A percentile compares a stretch with the other conserved stretches of the same genome.
These are phyloP conservation scores for Pythium volutum DNA, from an alignment of 352 stramenopile species.

Conservation along the genomic window DNA sequence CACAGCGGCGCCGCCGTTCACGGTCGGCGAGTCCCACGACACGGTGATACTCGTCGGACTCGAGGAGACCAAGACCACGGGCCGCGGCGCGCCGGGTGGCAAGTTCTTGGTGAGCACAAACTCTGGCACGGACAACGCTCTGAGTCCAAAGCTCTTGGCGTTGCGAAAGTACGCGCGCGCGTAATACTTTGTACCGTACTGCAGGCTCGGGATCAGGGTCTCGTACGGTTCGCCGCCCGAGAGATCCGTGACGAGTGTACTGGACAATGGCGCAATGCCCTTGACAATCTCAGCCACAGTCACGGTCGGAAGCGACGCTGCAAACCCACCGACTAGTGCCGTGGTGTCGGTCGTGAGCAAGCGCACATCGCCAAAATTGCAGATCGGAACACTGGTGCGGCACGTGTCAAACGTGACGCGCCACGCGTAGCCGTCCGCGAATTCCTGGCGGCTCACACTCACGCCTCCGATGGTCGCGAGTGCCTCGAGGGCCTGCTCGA, in stretches of 20 bases:
- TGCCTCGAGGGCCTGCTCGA: constrained; percentile 48
- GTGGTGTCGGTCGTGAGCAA: constrained; percentile 44
- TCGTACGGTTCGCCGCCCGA: constrained; percentile 70
- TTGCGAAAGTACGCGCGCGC: constrained; percentile 91
- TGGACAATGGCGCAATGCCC: constrained; percentile 44
- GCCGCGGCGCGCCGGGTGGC: constrained; percentile 76
- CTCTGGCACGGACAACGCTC: constrained; percentile 62
- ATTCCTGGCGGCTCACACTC: constrained; percentile 53
- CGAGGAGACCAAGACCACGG: constrained; percentile 88
- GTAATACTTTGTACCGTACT: constrained; percentile 88
- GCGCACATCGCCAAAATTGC: constrained; percentile 89
- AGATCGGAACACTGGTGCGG: constrained; percentile 68
- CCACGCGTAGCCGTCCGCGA: constrained; percentile 82
- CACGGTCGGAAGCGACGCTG: constrained; percentile 36
- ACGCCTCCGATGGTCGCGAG: constrained; percentile 59
- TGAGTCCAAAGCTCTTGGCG: constrained; percentile 74
- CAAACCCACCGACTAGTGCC: constrained; percentile 42
- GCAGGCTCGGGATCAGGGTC: constrained; percentile 61
- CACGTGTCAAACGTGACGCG: constrained; percentile 90
- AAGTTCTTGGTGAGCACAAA: constrained; percentile 87
- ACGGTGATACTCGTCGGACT: constrained; percentile 90
- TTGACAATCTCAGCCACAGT: constrained; percentile 51
- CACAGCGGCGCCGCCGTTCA: constrained; percentile 90
- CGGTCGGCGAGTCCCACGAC: constrained; percentile 85
- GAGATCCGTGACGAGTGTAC: constrained; percentile 67